These are phyloP conservation scores for Prillingera fragicola DNA, from an alignment of 1,284 basidiomycete species.

Conservation along the genomic window DNA sequence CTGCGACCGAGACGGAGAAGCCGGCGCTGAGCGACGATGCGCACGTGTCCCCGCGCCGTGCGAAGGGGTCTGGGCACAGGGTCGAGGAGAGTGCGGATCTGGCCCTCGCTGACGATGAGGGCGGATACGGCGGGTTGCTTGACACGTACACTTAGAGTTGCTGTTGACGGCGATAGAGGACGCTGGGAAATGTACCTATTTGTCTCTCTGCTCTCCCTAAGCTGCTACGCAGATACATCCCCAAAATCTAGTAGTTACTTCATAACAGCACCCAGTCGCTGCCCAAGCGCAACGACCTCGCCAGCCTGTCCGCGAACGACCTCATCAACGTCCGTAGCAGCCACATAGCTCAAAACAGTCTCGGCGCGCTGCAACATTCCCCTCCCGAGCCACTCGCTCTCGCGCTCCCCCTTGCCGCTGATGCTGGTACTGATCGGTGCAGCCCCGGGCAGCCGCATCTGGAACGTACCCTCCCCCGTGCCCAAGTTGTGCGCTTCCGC, in stretches of 20 bases:
- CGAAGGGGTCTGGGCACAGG: background rate
- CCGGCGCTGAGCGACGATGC: background rate
- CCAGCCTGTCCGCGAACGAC: constrained; percentile 72
- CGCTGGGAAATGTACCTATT: too few relatives aligned
- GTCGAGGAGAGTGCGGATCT: background rate
- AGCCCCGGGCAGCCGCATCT: background rate
- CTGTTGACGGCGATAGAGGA: too few relatives aligned
- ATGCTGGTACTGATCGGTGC: background rate
- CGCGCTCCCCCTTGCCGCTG: constrained; percentile 17
- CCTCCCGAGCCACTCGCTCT: constrained; percentile 21
- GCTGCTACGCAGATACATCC: constrained; percentile 8
- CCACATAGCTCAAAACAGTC: constrained; percentile 64
- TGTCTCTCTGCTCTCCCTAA: constrained; percentile 16
- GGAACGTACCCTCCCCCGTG: too few relatives aligned
- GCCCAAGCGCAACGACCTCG: constrained; percentile 52
- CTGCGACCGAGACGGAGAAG: too few relatives aligned
- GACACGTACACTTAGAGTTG: constrained; percentile 14
- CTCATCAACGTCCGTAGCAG: constrained; percentile 65
- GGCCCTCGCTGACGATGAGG: constrained; percentile 2
- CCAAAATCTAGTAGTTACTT: too few relatives aligned
- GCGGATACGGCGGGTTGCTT: constrained; percentile 11
- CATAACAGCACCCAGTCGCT: constrained; percentile 8
- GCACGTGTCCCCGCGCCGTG: background rate
- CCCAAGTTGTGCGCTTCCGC: too few relatives aligned
- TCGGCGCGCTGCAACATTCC: constrained; percentile 54